Evolutionary conservation across 805 yeast species (phyloP).

Genomic region (Saccharomyces paradoxus): DNA sequence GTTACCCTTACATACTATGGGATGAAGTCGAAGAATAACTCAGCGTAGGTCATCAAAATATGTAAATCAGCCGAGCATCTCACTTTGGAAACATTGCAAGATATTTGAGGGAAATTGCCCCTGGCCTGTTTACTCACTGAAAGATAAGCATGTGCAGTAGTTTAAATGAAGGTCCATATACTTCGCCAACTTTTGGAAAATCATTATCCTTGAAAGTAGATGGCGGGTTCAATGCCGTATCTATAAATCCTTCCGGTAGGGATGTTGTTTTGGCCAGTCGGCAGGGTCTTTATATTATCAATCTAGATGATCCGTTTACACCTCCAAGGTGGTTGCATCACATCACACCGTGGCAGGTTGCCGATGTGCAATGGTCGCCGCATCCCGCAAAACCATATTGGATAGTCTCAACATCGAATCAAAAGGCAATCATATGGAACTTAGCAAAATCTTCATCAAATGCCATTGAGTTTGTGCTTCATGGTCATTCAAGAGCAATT

Average conservation of each 20-base stretch:
- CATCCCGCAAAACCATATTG: slow-evolving; percentile 77
- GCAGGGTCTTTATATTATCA: slow-evolving; percentile 81
- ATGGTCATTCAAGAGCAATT: slow-evolving; percentile 86
- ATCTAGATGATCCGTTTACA: slow-evolving; percentile 88
- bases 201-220: slow-evolving; percentile 80
- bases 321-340: slow-evolving; percentile 93
- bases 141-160: neutral
- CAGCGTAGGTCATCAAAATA: neutral
- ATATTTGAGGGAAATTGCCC: neutral
- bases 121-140: neutral
- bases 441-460: slow-evolving; percentile 55
- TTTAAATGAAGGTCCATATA: slow-evolving; percentile 28
- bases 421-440: slow-evolving; percentile 93
- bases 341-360: slow-evolving; percentile 94
- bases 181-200: slow-evolving; percentile 64
- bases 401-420: slow-evolving; percentile 92
- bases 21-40: neutral
- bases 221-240: slow-evolving; percentile 86
- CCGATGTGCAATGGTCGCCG: slow-evolving; percentile 98
- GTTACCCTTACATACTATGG: neutral
- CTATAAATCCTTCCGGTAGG: slow-evolving; percentile 80
- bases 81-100: neutral
- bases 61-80: neutral
- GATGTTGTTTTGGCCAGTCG: slow-evolving; percentile 84
- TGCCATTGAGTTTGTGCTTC: slow-evolving; percentile 82